Evolutionary conservation across 2,329 filamentous ascomycete species (phyloP).

Genomic region (Talaromyces sp.): DNA sequence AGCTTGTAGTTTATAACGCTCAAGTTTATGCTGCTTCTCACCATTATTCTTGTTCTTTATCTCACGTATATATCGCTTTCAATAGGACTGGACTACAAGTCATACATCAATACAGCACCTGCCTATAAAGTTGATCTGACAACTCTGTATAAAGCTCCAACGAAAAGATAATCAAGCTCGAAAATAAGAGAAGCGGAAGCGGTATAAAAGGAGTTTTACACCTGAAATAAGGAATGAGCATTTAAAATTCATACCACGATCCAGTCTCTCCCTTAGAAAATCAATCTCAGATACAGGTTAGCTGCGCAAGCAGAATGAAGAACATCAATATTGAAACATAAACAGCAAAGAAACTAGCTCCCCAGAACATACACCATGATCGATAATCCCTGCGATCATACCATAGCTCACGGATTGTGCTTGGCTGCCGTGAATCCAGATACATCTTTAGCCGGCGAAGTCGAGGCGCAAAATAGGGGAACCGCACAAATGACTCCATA

Average conservation of each 20-base stretch:
- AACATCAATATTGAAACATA: neutral
- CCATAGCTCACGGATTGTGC: slow-evolving; percentile 9
- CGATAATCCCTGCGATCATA: slow-evolving; percentile 14
- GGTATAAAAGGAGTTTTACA: neutral
- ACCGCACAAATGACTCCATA: slow-evolving; percentile 9
- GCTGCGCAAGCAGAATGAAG: neutral
- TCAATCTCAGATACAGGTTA: neutral
- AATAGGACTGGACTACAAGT: neutral
- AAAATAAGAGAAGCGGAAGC: neutral
- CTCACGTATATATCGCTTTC: neutral
- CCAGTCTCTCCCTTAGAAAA: neutral
- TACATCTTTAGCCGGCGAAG: slow-evolving; percentile 12
- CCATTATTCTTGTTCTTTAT: neutral
- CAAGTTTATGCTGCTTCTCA: neutral
- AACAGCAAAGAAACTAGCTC: neutral
- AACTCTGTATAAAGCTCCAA: neutral
- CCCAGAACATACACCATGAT: slow-evolving; percentile 15
- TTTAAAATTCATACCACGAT: neutral
- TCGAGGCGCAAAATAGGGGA: slow-evolving; percentile 11
- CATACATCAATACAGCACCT: neutral
- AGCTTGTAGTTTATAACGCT: neutral
- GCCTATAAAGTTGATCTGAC: neutral
- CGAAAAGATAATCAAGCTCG: neutral
- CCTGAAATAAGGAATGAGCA: neutral
- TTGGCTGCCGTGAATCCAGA: slow-evolving; percentile 13